A percentile compares a stretch with the other conserved stretches of the same genome.
Evolutionary conservation across 768 basidiomycete genomes (phyloP).

Genomic region (Trametes gibbosa): DNA sequence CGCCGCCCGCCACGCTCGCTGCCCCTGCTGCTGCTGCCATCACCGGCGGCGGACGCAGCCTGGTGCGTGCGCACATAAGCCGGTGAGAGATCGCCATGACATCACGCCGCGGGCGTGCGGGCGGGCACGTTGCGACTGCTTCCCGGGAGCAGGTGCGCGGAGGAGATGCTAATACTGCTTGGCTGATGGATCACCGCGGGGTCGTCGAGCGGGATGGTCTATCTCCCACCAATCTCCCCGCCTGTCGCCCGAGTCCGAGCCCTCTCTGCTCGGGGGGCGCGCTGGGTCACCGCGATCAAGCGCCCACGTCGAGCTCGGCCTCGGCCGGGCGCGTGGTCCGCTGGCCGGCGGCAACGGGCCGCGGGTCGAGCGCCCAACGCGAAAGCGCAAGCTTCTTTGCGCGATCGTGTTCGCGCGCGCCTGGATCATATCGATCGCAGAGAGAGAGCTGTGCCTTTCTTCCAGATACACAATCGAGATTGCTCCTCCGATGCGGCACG

Average conservation of each 20-base stretch:
- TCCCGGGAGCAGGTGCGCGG: constrained; percentile 6
- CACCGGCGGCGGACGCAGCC: not conserved
- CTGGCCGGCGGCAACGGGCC: not conserved
- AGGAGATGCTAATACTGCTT: not conserved
- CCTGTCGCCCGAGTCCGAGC: no score
- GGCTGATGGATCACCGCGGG: constrained; percentile 16
- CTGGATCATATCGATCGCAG: constrained; percentile 14
- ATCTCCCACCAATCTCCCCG: constrained; percentile 22
- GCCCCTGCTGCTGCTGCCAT: no score
- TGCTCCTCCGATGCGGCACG: not conserved
- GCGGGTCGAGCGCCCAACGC: not conserved
- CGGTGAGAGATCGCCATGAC: constrained; percentile 17
- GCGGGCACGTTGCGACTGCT: not conserved
- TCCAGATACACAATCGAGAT: constrained; percentile 16
- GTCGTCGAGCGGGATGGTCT: constrained; percentile 8
- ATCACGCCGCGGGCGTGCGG: constrained; percentile 10
- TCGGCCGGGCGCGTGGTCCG: no score
- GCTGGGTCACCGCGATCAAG: not conserved
- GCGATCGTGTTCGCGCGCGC: constrained; percentile 10
- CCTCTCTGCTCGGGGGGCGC: constrained; percentile 4
- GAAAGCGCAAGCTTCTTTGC: constrained; percentile 8
- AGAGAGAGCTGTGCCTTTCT: constrained; percentile 11
- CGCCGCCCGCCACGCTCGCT: no score
- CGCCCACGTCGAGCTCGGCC: not conserved
- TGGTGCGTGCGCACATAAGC: constrained; percentile 5